A percentile compares a stretch with the other conserved stretches of the same genome.
These are phyloP conservation scores for Gleditsia sinensis DNA, from an alignment of 306 rosid genomes.

Conservation along the genomic window DNA sequence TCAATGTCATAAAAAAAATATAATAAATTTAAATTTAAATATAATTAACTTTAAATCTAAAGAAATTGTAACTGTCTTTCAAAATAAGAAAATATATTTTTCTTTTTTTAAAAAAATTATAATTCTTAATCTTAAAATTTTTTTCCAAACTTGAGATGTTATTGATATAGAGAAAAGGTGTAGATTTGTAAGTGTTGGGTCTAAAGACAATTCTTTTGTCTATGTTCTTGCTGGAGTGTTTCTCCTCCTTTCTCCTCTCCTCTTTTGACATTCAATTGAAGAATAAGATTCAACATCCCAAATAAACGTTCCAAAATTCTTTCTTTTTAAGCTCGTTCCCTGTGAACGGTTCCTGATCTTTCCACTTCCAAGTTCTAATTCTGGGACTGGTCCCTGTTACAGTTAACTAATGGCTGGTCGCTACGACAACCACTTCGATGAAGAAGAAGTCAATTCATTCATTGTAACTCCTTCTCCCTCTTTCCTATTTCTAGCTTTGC, in stretches of 20 bases:
- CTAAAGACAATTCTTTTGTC: constrained; percentile 40
- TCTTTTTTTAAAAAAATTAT: too few species aligned
- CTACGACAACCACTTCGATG: constrained; percentile 85
- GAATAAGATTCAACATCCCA: constrained; percentile 38
- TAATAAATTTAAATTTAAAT: too few species aligned
- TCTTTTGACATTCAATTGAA: constrained; percentile 32
- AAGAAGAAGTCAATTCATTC: constrained; percentile 97
- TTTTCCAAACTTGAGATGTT: too few species aligned
- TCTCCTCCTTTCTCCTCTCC: too few species aligned
- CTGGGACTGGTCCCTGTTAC: constrained; percentile 19
- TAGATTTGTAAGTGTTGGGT: too few species aligned
- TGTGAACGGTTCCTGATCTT: constrained; percentile 35
- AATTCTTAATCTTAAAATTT: too few species aligned
- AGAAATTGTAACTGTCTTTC: too few species aligned
- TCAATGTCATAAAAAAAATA: too few species aligned
- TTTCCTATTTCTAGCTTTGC: neutral
- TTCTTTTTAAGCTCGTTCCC: neutral
- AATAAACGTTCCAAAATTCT: neutral
- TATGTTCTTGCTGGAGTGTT: too few species aligned
- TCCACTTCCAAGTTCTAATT: constrained; percentile 26
- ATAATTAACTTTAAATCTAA: too few species aligned
- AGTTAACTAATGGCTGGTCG: constrained; percentile 73
- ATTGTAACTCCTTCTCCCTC: constrained; percentile 56
- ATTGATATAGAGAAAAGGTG: too few species aligned
- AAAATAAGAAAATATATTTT: too few species aligned